Conservation (phyloP, 495 filamentous ascomycete genomes). For the Xylaria nigripes region DNA sequence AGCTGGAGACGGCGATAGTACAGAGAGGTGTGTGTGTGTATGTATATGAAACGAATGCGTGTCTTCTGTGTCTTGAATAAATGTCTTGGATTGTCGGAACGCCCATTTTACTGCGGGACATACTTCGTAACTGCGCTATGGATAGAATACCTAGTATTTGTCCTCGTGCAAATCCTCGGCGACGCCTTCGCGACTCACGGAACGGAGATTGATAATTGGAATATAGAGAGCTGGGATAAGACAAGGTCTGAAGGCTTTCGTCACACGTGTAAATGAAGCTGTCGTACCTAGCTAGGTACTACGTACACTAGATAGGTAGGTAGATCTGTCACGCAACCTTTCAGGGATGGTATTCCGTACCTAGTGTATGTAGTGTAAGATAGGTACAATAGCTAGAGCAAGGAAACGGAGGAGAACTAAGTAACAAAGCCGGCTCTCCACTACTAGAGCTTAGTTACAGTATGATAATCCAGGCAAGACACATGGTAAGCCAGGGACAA, state of each 20-base stretch:
- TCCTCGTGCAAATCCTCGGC: slow-evolving; percentile 14
- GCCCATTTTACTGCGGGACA: slow-evolving; percentile 8
- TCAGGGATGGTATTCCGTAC: not conserved
- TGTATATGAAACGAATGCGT: not conserved
- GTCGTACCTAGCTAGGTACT: too few species aligned
- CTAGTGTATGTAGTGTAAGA: too few species aligned
- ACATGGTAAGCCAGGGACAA: not conserved
- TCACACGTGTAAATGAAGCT: not conserved
- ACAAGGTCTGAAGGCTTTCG: slow-evolving; percentile 14
- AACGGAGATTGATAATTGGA: slow-evolving; percentile 19
- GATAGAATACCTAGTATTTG: too few species aligned
- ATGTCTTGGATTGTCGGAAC: slow-evolving; percentile 1
- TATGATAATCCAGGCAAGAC: too few species aligned
- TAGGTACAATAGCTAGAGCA: too few species aligned
- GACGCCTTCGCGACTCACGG: slow-evolving; percentile 14
- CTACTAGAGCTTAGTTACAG: too few species aligned
- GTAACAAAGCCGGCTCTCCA: too few species aligned
- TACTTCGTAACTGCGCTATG: not conserved
- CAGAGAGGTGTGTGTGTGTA: too few species aligned
- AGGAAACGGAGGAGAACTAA: too few species aligned
- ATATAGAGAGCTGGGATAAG: slow-evolving; percentile 12
- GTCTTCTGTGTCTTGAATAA: not conserved
- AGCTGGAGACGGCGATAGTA: not conserved
- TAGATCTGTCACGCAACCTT: not conserved
- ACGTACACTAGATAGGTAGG: too few species aligned